Evolutionary conservation across 495 filamentous ascomycete genomes (phyloP).

Genomic region (Tuber brumale): DNA sequence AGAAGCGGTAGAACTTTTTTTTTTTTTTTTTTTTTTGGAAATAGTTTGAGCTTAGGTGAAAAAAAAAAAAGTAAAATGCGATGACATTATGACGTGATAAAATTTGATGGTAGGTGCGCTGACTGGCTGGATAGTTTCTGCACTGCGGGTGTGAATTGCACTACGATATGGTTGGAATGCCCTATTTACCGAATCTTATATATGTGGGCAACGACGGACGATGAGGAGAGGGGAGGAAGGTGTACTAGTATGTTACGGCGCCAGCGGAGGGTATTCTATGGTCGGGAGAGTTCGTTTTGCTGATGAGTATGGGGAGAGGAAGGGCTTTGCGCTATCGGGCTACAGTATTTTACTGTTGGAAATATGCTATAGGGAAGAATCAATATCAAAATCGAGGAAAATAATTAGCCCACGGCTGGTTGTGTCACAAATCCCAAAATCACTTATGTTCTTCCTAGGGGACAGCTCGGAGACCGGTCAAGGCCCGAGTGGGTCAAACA

Average conservation of each 20-base stretch:
- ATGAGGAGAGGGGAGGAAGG: neutral
- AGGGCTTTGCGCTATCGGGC: neutral
- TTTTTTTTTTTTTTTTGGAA: no score
- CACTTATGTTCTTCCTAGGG: neutral
- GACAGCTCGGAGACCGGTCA: neutral
- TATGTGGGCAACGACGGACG: neutral
- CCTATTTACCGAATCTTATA: neutral
- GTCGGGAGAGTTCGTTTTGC: neutral
- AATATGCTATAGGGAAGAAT: neutral
- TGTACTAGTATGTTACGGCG: neutral
- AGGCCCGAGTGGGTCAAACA: neutral
- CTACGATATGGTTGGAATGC: neutral
- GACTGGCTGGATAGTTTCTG: neutral
- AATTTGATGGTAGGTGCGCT: neutral
- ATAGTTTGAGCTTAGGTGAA: neutral
- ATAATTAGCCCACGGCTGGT: neutral
- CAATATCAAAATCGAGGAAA: neutral
- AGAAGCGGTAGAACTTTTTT: neutral
- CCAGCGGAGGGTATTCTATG: neutral
- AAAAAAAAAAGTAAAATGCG: constrained; percentile 1
- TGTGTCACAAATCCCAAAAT: neutral
- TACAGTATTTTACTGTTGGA: neutral
- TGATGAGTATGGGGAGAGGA: neutral
- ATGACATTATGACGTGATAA: neutral
- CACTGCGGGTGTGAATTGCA: constrained; percentile 5